Percentiles rank a stretch among this genome's conserved stretches.
Evolutionary conservation across 345 rosid species (phyloP).

Genomic region (Eutrema heterophyllum): DNA sequence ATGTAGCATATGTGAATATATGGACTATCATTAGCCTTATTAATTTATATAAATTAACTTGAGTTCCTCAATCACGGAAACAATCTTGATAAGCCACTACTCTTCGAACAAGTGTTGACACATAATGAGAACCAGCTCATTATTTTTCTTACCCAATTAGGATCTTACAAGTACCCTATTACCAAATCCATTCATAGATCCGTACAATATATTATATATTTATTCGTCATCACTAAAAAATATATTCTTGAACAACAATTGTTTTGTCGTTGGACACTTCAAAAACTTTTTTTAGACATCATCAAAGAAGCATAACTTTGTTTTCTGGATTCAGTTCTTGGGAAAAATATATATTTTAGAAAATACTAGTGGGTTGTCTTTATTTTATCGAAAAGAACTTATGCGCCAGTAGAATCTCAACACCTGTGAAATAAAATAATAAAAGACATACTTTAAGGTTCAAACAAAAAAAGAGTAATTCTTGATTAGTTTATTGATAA

Average conservation of each 20-base stretch:
- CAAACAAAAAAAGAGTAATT: background rate
- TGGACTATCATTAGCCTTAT: background rate
- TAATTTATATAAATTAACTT: background rate
- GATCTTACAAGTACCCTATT: slow-evolving; percentile 26
- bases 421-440: slow-evolving; percentile 25
- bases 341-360: background rate
- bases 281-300: slow-evolving; percentile 8
- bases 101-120: slow-evolving; percentile 21
- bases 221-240: slow-evolving; percentile 23
- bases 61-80: slow-evolving; percentile 25
- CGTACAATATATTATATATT: slow-evolving; percentile 24
- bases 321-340: slow-evolving; percentile 17
- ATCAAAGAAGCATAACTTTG: slow-evolving; percentile 21
- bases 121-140: slow-evolving; percentile 26
- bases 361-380: slow-evolving; percentile 27
- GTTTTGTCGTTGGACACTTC: slow-evolving; percentile 22
- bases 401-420: slow-evolving; percentile 14
- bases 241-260: slow-evolving; percentile 28
- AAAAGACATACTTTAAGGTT: slow-evolving; percentile 3
- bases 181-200: slow-evolving; percentile 30
- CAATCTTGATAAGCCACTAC: slow-evolving; percentile 25
- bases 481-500: background rate
- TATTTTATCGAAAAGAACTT: slow-evolving; percentile 11
- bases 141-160: slow-evolving; percentile 26
- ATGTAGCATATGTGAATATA: slow-evolving; percentile 7